Evolutionary conservation across 768 basidiomycete genomes (phyloP).

Genomic region (Filobasidium wieringae): DNA sequence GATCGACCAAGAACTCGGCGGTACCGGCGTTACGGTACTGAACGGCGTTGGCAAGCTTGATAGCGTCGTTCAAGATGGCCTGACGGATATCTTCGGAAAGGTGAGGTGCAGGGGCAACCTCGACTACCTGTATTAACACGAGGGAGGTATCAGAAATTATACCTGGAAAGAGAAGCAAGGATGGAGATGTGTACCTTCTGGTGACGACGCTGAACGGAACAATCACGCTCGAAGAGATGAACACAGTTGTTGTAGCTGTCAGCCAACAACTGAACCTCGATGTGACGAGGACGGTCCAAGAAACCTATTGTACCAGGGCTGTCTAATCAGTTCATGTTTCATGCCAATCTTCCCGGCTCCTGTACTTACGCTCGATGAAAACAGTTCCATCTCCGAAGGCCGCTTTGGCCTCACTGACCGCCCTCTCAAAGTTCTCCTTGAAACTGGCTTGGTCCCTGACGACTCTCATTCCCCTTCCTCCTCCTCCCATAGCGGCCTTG

Average conservation of each 20-base stretch:
- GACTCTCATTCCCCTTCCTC: constrained; percentile 98
- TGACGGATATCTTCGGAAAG: constrained; percentile 81
- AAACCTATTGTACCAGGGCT: constrained; percentile 20
- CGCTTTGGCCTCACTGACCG: constrained; percentile 85
- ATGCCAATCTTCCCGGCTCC: constrained; percentile 41
- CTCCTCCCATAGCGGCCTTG: constrained; percentile 98
- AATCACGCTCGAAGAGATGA: constrained; percentile 97
- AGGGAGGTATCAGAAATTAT: background rate
- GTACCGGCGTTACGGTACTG: constrained; percentile 95
- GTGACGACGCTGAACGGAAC: constrained; percentile 93
- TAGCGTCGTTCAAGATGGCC: constrained; percentile 76
- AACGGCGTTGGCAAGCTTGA: constrained; percentile 86
- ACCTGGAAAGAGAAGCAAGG: background rate
- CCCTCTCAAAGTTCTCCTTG: constrained; percentile 75
- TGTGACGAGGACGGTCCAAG: constrained; percentile 89
- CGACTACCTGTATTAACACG: constrained; percentile 54
- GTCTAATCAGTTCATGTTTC: background rate
- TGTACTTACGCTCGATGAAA: constrained; percentile 71
- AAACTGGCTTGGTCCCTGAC: constrained; percentile 89
- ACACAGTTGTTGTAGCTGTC: constrained; percentile 87
- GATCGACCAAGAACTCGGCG: constrained; percentile 95
- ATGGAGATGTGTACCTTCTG: constrained; percentile 51
- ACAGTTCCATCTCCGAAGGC: constrained; percentile 98
- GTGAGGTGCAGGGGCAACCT: constrained; percentile 92
- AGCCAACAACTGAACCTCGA: constrained; percentile 90